These are phyloP conservation scores for Catenaria anguillulae DNA, from an alignment of 371 early-diverging fungal species.

Conservation along the genomic window DNA sequence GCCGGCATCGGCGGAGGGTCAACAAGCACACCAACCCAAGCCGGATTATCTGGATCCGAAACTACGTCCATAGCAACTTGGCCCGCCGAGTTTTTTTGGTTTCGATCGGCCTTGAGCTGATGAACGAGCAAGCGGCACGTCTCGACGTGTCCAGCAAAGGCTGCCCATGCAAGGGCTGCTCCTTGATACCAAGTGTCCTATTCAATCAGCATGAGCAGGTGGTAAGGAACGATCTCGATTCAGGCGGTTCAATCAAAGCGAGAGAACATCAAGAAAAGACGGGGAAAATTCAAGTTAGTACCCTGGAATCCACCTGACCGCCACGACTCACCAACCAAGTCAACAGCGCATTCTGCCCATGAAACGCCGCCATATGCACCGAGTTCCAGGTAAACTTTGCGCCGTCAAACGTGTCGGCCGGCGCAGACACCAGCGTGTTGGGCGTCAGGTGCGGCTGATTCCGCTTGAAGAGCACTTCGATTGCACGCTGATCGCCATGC, in stretches of 20 bases:
- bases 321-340: slow-evolving; percentile 48
- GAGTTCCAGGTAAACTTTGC: slow-evolving; percentile 63
- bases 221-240: too few relatives aligned
- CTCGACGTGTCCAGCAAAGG: slow-evolving; percentile 49
- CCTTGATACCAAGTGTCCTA: slow-evolving; percentile 73
- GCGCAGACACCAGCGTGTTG: slow-evolving; percentile 32
- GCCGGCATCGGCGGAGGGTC: not conserved
- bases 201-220: too few relatives aligned
- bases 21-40: slow-evolving; percentile 33
- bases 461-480: too few relatives aligned
- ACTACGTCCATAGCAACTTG: slow-evolving; percentile 58
- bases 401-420: slow-evolving; percentile 41
- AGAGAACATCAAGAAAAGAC: too few relatives aligned
- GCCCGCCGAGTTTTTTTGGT: slow-evolving; percentile 48
- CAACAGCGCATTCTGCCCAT: slow-evolving; percentile 51
- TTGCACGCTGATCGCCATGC: too few relatives aligned
- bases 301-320: slow-evolving; percentile 47
- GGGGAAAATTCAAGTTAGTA: not conserved
- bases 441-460: not conserved
- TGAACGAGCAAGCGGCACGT: slow-evolving; percentile 40
- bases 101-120: slow-evolving; percentile 43
- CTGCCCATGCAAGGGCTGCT: slow-evolving; percentile 83
- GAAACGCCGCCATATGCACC: slow-evolving; percentile 74
- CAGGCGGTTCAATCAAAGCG: too few relatives aligned
- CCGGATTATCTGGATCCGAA: slow-evolving; percentile 38